Base-by-base conservation (phyloP, 1,284 basidiomycete species). In the Termitomyces sp. region DNA sequence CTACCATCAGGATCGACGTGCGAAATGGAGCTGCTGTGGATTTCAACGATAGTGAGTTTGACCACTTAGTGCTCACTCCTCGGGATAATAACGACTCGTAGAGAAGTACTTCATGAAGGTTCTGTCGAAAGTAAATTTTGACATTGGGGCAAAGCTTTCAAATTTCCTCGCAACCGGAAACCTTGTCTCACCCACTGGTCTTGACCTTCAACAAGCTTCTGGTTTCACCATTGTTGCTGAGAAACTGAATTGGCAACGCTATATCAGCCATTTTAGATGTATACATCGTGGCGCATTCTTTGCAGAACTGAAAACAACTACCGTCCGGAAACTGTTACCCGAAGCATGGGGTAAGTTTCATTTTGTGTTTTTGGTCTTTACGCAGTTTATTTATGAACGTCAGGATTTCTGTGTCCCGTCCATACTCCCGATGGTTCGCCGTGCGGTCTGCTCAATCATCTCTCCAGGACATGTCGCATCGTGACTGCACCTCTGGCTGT, bases 281-380 rank as follows among this genome's bases (percentile, higher is more conserved):
- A 95, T 99, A 42, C 97, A 99, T 74, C 91, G 97, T 75, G 97
- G 97, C 72, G 94, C 97, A 42, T 99, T 99, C 84, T 99, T 99
- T 68, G 94, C 96, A 21, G 95, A 99, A 70, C 83, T 99, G 58
- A 99, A 99, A 79, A 99, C 97, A 0, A 99, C 97, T 0, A 89
- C 94, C 21, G 97, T 99, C 47, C 90, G 97, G 65, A 99, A 99
- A 73, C 77, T 99, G 57, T 77, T 99, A 19, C 97, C 97, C 12
- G 97, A 99, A 74, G 92, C 97, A 36, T 99, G 97, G 97, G 96
- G 91, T 91, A 65, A 61, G 81, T 68, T 6, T 38, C 17, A 13
- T n/a, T 34, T 50, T 42, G 19, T 50, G 1, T 34, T 13, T 9
- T 26, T 13, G 38, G 45, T 38, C 5, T 44, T 42, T 53, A 65